Evolutionary conservation across 495 filamentous ascomycete species (phyloP), one percentile per base, ranked within the genome.

Genomic region (Podospora didyma): DNA sequence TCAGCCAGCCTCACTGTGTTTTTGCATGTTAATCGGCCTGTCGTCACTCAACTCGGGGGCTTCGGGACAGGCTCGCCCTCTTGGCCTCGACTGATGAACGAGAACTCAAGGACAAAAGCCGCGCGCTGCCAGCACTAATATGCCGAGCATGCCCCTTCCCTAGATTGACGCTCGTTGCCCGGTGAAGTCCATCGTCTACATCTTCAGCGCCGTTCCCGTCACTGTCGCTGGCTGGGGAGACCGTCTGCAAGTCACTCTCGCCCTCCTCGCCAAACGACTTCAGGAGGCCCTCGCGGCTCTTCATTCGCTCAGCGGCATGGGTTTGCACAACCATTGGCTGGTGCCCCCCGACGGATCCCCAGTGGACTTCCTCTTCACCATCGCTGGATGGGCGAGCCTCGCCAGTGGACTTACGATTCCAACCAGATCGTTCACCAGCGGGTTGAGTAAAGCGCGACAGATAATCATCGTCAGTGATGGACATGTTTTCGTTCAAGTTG

Each of bases 61-160:
- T 51, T 39, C 46, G 48, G 17, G 58, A 46, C 22, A 51, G n/a
- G 45, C 64, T 70, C 22, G 66, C 64, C 34, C 62, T 66, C 61
- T 64, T 69, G 20, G 62, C 60, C 56, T 80, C 78, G 19, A 66
- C 66, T 11, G 78, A 80, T 45, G 66, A 64, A 7, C 79, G 73
- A 31, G 79, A 76, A 1, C 79, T 81, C 24, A 89, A 74, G 52
- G 89, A 83, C 35, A 90, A 67, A 12, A 91, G 69, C 64, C 81
- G 85, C 4, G 88, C 86, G 68, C 85, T 89, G 21, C 87, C 89
- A 19, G 86, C 86, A 54, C 86, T 90, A 60, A 89, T 83, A 47
- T 85, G 85, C n/a, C 87, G 74, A 19, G 69, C 79, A 63, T 91
- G 87, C 3, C 78, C 72, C 59, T 79, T 82, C 28, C 79, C 83